Evolutionary conservation across 2,329 filamentous ascomycete species (phyloP).

Genomic region (Chaetomiaceae sp.): DNA sequence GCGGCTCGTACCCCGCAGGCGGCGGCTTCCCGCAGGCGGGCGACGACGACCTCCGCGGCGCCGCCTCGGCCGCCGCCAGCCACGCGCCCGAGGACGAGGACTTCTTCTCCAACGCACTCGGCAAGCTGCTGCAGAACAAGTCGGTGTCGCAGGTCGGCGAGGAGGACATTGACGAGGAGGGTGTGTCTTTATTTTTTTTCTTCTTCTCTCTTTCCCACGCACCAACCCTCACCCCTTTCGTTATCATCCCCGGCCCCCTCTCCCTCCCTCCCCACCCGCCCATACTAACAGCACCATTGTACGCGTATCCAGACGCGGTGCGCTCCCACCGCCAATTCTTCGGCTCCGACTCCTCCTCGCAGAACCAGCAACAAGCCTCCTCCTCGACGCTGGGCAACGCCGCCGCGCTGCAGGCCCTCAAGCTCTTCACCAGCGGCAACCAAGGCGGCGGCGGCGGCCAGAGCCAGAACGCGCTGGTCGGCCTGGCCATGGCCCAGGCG

Average conservation of each 20-base stretch:
- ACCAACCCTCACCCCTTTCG: background rate
- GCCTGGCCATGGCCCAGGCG: conserved; percentile 81
- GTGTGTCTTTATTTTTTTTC: conserved; percentile 28
- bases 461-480: conserved; percentile 67
- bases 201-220: background rate
- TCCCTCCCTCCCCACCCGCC: background rate
- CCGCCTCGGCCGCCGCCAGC: conserved; percentile 42
- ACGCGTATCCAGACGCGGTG: conserved; percentile 50
- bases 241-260: background rate
- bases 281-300: background rate
- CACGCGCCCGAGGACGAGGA: conserved; percentile 39
- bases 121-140: conserved; percentile 45
- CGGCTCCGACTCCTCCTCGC: conserved; percentile 44
- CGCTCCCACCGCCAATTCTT: conserved; percentile 72
- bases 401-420: conserved; percentile 74
- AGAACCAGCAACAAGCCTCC: conserved; percentile 43
- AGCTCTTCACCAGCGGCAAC: conserved; percentile 65
- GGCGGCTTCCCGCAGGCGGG: conserved; percentile 34
- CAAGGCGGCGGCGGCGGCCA: conserved; percentile 28
- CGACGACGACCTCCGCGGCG: conserved; percentile 41
- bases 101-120: conserved; percentile 45
- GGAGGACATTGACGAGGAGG: conserved; percentile 45
- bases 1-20: conserved; percentile 26
- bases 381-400: conserved; percentile 58
- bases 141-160: conserved; percentile 37